Base-by-base conservation (phyloP, 2,329 filamentous ascomycete genomes). In the Albophoma yamanashiensis region DNA sequence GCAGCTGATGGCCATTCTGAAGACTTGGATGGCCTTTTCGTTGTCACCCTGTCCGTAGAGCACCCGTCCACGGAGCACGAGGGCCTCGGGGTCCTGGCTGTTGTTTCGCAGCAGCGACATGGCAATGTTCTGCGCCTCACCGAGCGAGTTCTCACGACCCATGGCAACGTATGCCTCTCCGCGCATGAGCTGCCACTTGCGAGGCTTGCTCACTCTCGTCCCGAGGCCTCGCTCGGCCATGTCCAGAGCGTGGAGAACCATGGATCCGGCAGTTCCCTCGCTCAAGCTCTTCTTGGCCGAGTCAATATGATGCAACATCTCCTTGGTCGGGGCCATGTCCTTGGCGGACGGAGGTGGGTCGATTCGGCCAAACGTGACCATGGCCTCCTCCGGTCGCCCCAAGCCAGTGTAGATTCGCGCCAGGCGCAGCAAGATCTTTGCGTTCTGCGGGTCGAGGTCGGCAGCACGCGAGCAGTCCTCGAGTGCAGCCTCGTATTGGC, bases 1-100 rank as follows among this genome's bases (percentile, higher is more conserved):
- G 73, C 92, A 91, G 72, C 82, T 89, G 60, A 96, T 78, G 25
- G 93, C 94, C 77, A 94, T 90, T 65, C 91, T 86, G 78, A 97
- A 94, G 73, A 95, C 90, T 71, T 93, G 89, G 52, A 96, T 83
- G 1, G 94, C 93, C 80, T 97, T 96, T 2, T 95, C 90, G 69
- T 96, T 96, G 67, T 99, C 94, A 38, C 94, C 94, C 71, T 94
- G 90, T 4, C 87, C 88, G 69, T 97, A 97, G 57, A 96, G 82
- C 20, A 91, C 89, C 64, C 92, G 86, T 31, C 93, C 94, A 56
- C 93, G 86, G 58, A 99, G 83, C 7, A 97, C 90, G 64, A 99
- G 79, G 1, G 93, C 94, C 76, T 99, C 94, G 1, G 94, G 92
- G 69, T 99, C 94, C 71, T 93, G 89, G 72, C 81, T 91, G 78